Conservation (phyloP, 495 filamentous ascomycete genomes). For the Hypoxylon lenormandii region DNA sequence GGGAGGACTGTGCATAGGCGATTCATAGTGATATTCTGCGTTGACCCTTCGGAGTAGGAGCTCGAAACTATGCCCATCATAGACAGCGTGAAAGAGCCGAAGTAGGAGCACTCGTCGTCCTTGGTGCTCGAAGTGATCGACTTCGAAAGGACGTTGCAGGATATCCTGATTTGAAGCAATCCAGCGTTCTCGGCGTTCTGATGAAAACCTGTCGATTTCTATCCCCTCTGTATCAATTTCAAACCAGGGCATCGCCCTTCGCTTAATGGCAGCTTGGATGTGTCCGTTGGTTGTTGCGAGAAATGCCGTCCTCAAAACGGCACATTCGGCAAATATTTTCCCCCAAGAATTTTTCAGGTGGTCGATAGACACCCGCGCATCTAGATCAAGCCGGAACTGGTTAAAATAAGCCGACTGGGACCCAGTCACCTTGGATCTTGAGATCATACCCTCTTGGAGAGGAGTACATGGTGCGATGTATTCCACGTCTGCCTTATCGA, state of each 20-base stretch:
- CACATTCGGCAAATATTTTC: conserved; percentile 57
- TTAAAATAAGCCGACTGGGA: conserved; percentile 73
- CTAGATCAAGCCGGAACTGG: conserved; percentile 70
- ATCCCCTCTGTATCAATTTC: conserved; percentile 42
- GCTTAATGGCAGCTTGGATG: conserved; percentile 73
- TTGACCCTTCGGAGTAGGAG: conserved; percentile 71
- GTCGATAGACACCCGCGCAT: conserved; percentile 53
- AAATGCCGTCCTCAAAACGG: conserved; percentile 76
- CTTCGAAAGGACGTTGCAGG: conserved; percentile 57
- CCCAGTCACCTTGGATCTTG: conserved; percentile 68
- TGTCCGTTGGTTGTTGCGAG: conserved; percentile 74
- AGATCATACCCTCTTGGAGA: conserved; percentile 83
- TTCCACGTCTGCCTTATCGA: conserved; percentile 64
- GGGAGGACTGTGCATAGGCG: conserved; percentile 52
- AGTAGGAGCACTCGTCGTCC: conserved; percentile 62
- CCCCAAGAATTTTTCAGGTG: conserved; percentile 66
- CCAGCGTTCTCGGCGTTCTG: conserved; percentile 59
- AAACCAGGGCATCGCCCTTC: conserved; percentile 62
- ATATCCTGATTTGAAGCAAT: conserved; percentile 47
- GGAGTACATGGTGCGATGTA: conserved; percentile 80
- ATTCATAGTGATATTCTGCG: conserved; percentile 56
- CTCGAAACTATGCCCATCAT: conserved; percentile 83
- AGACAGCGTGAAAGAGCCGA: conserved; percentile 85
- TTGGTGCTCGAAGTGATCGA: conserved; percentile 49
- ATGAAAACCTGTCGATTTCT: conserved; percentile 48